phyloP scores from a whole-genome alignment of 2,329 filamentous ascomycete genomes.

The Leptosphaerulina australis region DNA sequence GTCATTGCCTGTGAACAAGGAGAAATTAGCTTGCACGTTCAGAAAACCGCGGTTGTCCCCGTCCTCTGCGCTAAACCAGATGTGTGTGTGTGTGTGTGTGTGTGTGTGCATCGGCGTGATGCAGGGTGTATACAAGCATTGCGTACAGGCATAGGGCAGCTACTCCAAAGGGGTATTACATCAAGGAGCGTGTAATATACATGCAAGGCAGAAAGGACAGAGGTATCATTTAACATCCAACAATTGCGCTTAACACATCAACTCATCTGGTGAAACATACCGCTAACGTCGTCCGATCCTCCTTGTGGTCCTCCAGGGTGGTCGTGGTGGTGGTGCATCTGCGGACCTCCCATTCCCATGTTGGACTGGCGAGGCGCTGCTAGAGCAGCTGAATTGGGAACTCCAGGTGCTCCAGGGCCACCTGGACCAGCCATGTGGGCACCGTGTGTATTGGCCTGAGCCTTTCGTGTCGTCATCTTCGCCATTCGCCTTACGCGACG shows the following conservation, averaged over 20 bases:
- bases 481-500: conserved; percentile 92
- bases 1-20: conserved; percentile 60
- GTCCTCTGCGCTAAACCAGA: conserved; percentile 33
- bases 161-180: conserved; percentile 51
- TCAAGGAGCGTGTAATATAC: conserved; percentile 53
- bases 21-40: conserved; percentile 52
- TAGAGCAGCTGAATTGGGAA: conserved; percentile 69
- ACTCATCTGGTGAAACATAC: conserved; percentile 98
- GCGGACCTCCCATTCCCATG: conserved; percentile 69
- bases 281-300: conserved; percentile 82
- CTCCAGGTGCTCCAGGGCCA: conserved; percentile 65
- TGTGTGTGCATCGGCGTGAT: conserved; percentile 17
- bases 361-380: conserved; percentile 65
- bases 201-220: conserved; percentile 51
- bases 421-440: conserved; percentile 71
- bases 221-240: conserved; percentile 51
- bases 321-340: conserved; percentile 74
- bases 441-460: conserved; percentile 63
- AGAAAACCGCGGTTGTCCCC: conserved; percentile 25
- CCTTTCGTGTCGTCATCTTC: conserved; percentile 89
- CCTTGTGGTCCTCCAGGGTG: conserved; percentile 70
- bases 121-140: conserved; percentile 27
- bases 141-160: conserved; percentile 43
- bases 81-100: conserved; percentile 25
- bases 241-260: conserved; percentile 53